Evolutionary conservation across 2,329 filamentous ascomycete genomes (phyloP), one percentile per base, ranked within the genome.

Genomic region (Lizonia empirigonia): DNA sequence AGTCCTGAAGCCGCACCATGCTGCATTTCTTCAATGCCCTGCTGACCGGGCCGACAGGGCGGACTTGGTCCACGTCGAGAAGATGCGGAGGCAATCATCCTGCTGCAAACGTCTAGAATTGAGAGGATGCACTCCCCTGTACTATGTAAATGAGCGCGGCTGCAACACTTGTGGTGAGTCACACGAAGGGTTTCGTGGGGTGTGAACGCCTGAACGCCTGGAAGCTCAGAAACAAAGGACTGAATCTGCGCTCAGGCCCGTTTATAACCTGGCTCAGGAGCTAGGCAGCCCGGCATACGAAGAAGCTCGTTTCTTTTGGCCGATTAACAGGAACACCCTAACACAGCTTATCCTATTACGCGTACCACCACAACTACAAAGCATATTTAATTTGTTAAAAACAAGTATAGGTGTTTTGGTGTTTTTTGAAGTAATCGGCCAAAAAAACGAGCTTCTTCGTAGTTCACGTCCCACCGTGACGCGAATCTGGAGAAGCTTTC

Each of bases 401-500:
- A n/a, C n/a, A n/a, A n/a, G n/a, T n/a, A n/a, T n/a, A n/a, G n/a
- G n/a, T n/a, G n/a, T n/a, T n/a, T n/a, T n/a, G n/a, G n/a, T n/a
- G n/a, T n/a, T n/a, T n/a, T n/a, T n/a, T n/a, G n/a, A n/a, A n/a
- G n/a, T n/a, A n/a, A n/a, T n/a, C n/a, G n/a, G n/a, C n/a, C n/a
- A n/a, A n/a, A n/a, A n/a, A n/a, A n/a, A n/a, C n/a, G n/a, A n/a
- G n/a, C n/a, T n/a, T n/a, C n/a, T n/a, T n/a, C n/a, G n/a, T n/a
- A n/a, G n/a, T n/a, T 50, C 51, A 40, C 36, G 41, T 51, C 42
- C 49, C 48, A 48, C 39, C 38, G 32, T 34, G 37, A 42, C 36
- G 53, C 41, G 48, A 38, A 52, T 50, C 48, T 50, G 53, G 53
- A 56, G 53, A 56, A 53, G 15, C 38, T 19, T 32, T 46, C 42